A percentile compares a stretch with the other conserved stretches of the same genome.
Conservation (phyloP, 805 yeast species). For the Lipomyces yamanashiensis region DNA sequence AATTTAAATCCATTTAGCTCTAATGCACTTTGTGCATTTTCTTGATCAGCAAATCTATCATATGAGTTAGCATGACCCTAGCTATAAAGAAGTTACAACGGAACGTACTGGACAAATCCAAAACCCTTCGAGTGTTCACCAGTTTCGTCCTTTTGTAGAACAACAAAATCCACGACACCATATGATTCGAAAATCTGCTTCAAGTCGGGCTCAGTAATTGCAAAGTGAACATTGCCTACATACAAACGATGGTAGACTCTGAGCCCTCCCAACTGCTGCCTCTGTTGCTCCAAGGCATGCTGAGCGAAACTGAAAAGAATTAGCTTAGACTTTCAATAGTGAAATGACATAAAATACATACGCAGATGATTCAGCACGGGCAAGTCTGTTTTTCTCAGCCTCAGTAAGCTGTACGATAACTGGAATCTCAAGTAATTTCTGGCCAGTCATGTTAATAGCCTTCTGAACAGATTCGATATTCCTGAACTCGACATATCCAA, state of each 20-base stretch:
- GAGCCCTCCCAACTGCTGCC: constrained; percentile 26
- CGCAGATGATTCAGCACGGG: constrained; percentile 38
- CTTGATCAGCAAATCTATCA: constrained; percentile 23
- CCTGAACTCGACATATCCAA: constrained; percentile 46
- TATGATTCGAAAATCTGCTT: constrained; percentile 63
- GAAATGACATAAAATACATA: constrained; percentile 6
- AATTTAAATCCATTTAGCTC: constrained; percentile 42
- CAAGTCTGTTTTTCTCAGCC: constrained; percentile 44
- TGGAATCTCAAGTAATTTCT: constrained; percentile 45
- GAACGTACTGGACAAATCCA: constrained; percentile 67
- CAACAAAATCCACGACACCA: constrained; percentile 80
- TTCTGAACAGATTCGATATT: constrained; percentile 41
- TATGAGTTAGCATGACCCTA: not conserved
- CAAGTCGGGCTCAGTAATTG: constrained; percentile 70
- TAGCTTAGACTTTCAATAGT: not conserved
- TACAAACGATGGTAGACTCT: constrained; percentile 39
- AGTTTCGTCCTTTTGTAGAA: constrained; percentile 81
- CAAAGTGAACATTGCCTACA: constrained; percentile 44
- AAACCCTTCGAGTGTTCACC: constrained; percentile 82
- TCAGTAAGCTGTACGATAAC: constrained; percentile 45
- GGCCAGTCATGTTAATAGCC: constrained; percentile 45
- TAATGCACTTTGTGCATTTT: constrained; percentile 41
- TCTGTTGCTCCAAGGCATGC: constrained; percentile 33
- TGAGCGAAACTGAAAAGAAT: constrained; percentile 27
- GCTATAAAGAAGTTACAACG: constrained; percentile 8